Conservation (phyloP, 306 rosid species). For the Abrus pulchellus region DNA sequence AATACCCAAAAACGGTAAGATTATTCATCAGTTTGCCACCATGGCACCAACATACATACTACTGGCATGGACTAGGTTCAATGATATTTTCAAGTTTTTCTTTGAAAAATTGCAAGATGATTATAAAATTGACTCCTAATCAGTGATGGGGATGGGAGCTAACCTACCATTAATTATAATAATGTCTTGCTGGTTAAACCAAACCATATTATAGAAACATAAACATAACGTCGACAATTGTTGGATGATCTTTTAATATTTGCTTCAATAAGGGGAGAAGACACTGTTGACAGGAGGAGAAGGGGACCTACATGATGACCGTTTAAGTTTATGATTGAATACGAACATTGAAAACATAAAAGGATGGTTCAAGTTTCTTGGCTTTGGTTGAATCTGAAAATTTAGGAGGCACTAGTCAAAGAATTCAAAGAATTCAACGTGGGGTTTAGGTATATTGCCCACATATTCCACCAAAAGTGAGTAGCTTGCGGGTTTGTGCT, state of each 20-base stretch:
- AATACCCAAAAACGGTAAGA: background rate
- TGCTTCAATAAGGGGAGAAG: slow-evolving; percentile 4
- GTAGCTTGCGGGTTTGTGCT: slow-evolving; percentile 31
- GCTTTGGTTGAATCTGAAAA: slow-evolving; percentile 26
- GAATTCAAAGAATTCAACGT: slow-evolving; percentile 41
- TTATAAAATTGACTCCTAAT: slow-evolving; percentile 26
- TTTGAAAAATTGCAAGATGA: slow-evolving; percentile 17
- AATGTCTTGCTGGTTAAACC: slow-evolving; percentile 9
- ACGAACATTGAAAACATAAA: slow-evolving; percentile 13
- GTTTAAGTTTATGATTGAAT: background rate
- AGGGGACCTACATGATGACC: slow-evolving; percentile 28
- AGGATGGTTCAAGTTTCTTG: slow-evolving; percentile 36
- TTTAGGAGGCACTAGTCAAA: slow-evolving; percentile 35
- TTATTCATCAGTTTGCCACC: background rate
- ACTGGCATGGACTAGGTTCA: background rate
- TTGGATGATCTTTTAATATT: background rate
- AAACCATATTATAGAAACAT: background rate
- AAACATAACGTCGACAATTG: background rate
- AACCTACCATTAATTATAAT: background rate
- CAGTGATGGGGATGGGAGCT: slow-evolving; percentile 18
- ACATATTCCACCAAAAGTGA: slow-evolving; percentile 25
- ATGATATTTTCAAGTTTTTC: slow-evolving; percentile 38
- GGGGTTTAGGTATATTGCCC: slow-evolving; percentile 38
- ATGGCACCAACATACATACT: slow-evolving; percentile 13
- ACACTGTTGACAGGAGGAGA: slow-evolving; percentile 5